Evolutionary conservation across 2,329 filamentous ascomycete species (phyloP), one percentile per base, ranked within the genome.

Genomic region (Neocucurbitaria cava): DNA sequence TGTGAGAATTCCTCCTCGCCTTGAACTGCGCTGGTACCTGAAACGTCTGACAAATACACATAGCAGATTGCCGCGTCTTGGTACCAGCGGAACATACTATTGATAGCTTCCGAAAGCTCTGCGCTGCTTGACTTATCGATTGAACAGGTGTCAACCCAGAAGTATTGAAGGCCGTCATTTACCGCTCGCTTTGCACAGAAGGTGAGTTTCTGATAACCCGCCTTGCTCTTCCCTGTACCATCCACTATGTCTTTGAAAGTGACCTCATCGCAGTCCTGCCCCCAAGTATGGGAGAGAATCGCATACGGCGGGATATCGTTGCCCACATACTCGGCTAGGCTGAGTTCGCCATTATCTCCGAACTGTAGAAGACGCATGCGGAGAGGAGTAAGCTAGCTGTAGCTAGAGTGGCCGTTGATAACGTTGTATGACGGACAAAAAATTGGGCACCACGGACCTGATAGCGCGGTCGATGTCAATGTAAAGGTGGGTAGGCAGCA

Each of bases 191-290:
- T 5, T 10, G 21, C 38, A 30, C 50, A 53, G 39, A 53, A 53
- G 5, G 20, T 6, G 7, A 53, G 23, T 35, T 53, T 53, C 4
- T 39, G 26, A 61, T 30, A 36, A 61, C 31, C 8, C 53, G 36
- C 17, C 46, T 35, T 0, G 87, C 82, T 76, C 91, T 4, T 38
- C 10, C 35, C 20, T n/a, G 15, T 41, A 6, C 26, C 40, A 3
- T 33, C 18, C 2, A 3, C 5, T 11, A 51, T 15, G n/a, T 52
- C 49, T 5, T 33, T 8, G 15, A 46, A 36, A 5, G 42, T 44
- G 4, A 54, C 36, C 28, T 54, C 51, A 11, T 48, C 51, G 5
- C 43, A 7, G 20, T 38, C 35, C 6, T 49, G 26, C 3, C 45
- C 38, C 51, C 51, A 54, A 23, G 51, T 54, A 20, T 54, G 51